Evolutionary conservation across 2,329 filamentous ascomycete genomes (phyloP).

Genomic region (Colletotrichum chrysophilum): DNA sequence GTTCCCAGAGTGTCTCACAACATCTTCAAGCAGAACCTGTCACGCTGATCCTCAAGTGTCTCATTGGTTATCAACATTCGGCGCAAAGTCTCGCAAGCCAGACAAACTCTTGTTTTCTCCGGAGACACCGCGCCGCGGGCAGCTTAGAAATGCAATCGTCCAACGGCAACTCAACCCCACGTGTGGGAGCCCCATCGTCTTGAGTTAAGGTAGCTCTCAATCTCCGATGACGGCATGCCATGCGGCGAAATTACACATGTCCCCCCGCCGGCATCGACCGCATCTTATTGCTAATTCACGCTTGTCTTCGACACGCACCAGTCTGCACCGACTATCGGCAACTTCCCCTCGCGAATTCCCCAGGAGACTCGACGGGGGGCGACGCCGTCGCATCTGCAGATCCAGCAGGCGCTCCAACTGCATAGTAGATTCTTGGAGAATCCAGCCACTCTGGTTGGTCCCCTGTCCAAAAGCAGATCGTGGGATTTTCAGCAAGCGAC

Average conservation of each 20-base stretch:
- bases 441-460: neutral
- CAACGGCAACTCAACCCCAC: conserved; percentile 15
- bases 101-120: neutral
- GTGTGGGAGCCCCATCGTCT: neutral
- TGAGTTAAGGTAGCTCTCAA: neutral
- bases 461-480: neutral
- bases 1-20: conserved; percentile 2
- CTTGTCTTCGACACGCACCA: neutral
- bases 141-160: conserved; percentile 18
- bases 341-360: neutral
- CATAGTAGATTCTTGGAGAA: neutral
- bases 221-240: conserved; percentile 19
- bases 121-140: neutral
- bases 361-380: neutral
- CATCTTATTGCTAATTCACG: conserved; percentile 9
- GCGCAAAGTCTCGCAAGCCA: neutral
- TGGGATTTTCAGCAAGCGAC: conserved; percentile 3
- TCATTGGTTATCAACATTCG: conserved; percentile 1
- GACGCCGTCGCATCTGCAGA: conserved; percentile 3
- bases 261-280: neutral
- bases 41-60: neutral
- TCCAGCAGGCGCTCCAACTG: neutral
- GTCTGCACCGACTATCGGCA: conserved; percentile 6
- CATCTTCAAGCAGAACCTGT: neutral
- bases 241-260: neutral